These are phyloP conservation scores for Kingdonia uniflora DNA, from an alignment of 164 flowering plant genomes.

Conservation along the genomic window DNA sequence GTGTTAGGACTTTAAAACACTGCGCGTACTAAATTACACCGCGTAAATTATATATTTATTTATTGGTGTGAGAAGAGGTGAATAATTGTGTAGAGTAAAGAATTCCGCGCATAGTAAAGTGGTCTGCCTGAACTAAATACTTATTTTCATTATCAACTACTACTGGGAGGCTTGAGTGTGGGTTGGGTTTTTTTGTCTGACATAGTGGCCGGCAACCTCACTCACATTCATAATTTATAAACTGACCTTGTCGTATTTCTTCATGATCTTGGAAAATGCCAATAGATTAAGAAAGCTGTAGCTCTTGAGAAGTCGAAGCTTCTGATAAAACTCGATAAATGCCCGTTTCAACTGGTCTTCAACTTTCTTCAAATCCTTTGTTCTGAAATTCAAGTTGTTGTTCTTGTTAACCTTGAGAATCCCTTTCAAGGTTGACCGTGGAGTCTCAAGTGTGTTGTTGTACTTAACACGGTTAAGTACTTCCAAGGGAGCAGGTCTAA, in stretches of 20 bases:
- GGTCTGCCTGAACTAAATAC: too few species aligned
- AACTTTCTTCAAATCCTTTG: conserved; percentile 40
- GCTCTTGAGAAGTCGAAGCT: conserved; percentile 55
- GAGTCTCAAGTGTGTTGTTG: conserved; percentile 45
- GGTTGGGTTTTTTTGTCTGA: too few species aligned
- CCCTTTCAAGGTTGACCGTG: conserved; percentile 39
- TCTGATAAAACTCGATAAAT: conserved; percentile 46
- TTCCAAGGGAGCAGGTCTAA: conserved; percentile 38
- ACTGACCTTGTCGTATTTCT: conserved; percentile 81
- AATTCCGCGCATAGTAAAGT: too few species aligned
- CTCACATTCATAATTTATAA: background rate
- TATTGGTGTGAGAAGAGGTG: too few species aligned
- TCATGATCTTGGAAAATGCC: conserved; percentile 80
- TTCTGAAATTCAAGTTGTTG: conserved; percentile 28
- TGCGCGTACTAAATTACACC: too few species aligned
- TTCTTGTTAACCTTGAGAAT: conserved; percentile 21
- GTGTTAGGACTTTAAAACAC: too few species aligned
- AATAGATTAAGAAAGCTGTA: conserved; percentile 65
- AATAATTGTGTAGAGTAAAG: too few species aligned
- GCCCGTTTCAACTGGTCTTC: conserved; percentile 43
- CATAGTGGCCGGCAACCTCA: too few species aligned
- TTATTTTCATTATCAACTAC: too few species aligned
- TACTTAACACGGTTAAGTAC: conserved; percentile 46
- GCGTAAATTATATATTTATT: too few species aligned
- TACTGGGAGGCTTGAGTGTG: too few species aligned